Evolutionary conservation across 768 basidiomycete species (phyloP).

Genomic region (Collybia sordida): DNA sequence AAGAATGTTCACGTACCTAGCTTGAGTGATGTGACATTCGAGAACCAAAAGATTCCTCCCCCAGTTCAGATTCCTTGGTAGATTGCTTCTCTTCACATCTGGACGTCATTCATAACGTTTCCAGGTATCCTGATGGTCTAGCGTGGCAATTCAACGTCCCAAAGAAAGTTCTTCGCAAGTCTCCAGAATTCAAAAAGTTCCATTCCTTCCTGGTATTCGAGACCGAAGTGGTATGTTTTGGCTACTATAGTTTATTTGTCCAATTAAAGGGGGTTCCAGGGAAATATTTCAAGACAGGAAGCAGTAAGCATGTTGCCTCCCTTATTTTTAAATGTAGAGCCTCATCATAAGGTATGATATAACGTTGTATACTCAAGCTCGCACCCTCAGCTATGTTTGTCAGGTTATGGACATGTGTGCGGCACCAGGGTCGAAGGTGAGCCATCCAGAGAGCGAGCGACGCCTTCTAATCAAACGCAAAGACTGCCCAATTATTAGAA

Average conservation of each 20-base stretch:
- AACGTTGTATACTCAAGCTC: background rate
- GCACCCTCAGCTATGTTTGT: conserved; percentile 2
- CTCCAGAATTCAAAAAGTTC: conserved; percentile 89
- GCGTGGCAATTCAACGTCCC: conserved; percentile 96
- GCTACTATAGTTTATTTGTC: background rate
- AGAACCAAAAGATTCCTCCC: conserved; percentile 72
- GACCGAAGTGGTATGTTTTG: conserved; percentile 82
- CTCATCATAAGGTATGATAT: conserved; percentile 73
- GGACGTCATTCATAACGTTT: conserved; percentile 8
- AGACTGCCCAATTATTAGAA: conserved; percentile 96
- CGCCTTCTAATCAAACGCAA: conserved; percentile 2
- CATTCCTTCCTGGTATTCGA: conserved; percentile 97
- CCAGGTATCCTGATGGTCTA: conserved; percentile 90
- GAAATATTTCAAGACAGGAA: conserved; percentile 95
- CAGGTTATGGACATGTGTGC: conserved; percentile 98
- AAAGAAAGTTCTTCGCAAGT: conserved; percentile 84
- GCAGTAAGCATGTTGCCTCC: conserved; percentile 99
- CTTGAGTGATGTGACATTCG: conserved; percentile 70
- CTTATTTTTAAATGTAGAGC: conserved; percentile 89
- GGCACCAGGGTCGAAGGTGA: conserved; percentile 93
- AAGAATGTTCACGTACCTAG: conserved; percentile 75
- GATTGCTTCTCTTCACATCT: conserved; percentile 10
- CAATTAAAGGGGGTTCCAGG: conserved; percentile 34
- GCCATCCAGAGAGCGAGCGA: conserved; percentile 5
- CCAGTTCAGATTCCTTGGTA: conserved; percentile 88